Base-by-base conservation (phyloP, 148 eudicot species). In the Nepenthes mirabilis region DNA sequence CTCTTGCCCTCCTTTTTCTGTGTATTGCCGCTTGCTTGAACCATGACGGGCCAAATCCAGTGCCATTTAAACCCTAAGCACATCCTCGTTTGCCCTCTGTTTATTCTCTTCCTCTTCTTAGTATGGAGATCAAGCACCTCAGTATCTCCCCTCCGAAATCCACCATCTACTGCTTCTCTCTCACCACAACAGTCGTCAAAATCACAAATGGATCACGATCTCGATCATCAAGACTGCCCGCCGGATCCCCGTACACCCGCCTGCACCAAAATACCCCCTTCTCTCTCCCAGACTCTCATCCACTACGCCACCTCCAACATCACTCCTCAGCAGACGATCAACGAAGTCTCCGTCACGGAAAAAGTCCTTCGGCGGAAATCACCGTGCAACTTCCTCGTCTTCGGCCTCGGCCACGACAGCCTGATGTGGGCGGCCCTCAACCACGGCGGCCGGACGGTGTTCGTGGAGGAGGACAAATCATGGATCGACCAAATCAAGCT, bases 371-470 rank as follows among this genome's bases (percentile, higher is more conserved):
- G 75, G 14, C 65, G 60, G 59, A 87, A 83, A 60, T 80, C 90
- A 0, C 96, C 98, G 0, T 85, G 88, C 64, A 91, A 91, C 73
- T 85, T 91, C 75, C 66, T 91, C 3, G 86, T 91, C 23, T 91
- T 91, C 60, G 98, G 98, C 1, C 64, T 91, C 11, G 98, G 96
- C 47, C 82, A 70, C 43, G 98, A 88, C 56, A 88, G 96, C 57
- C 80, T 88, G 5, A 81, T 91, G 88, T 91, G 98, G 98, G 70
- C 83, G 2, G 51, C 84, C 1, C 74, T 91, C 47, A 91, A 91
- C 75, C 77, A 83, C 50, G 83, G 82, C 6, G 98, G 98, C 1
- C 78, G 80, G 0, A 91, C 98, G 0, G 71, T 91, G 12, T 91
- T 91, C 70, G 70, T 91, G 1, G 97, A 91, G 64, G 97, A 91